phyloP scores from a whole-genome alignment of 176 grass and related monocot species.

The Aegilops sharonensis region DNA sequence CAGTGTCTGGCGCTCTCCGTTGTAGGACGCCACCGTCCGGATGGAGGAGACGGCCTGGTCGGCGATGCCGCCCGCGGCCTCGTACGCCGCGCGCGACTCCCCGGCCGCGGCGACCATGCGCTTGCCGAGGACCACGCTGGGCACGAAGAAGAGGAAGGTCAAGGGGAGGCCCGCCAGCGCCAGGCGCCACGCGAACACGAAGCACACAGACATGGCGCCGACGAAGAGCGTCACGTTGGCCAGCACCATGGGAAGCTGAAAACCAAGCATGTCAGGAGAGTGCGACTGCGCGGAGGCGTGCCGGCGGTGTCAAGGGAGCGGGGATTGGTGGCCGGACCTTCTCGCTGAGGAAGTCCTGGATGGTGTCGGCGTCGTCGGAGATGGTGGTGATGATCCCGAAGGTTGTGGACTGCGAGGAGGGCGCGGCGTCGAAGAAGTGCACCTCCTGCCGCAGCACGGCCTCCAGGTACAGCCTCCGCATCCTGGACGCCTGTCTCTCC shows the following conservation, averaged over 20 bases:
- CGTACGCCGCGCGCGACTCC: conserved; percentile 38
- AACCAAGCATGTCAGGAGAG: not conserved
- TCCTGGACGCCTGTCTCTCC: conserved; percentile 53
- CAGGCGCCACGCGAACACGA: conserved; percentile 54
- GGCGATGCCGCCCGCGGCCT: conserved; percentile 38
- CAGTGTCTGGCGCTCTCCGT: conserved; percentile 37
- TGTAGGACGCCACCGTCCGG: conserved; percentile 46
- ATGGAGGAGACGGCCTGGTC: conserved; percentile 61
- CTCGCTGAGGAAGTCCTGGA: conserved; percentile 61
- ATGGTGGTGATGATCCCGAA: conserved; percentile 59
- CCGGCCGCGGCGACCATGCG: conserved; percentile 27
- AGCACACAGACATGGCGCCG: conserved; percentile 25
- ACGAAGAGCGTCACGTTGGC: conserved; percentile 50
- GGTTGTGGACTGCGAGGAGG: conserved; percentile 34
- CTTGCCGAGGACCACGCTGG: conserved; percentile 42
- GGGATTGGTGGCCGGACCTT: conserved; percentile 20
- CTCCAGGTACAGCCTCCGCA: conserved; percentile 56
- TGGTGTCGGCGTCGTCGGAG: conserved; percentile 56
- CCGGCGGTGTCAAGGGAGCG: not conserved
- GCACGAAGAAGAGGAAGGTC: conserved; percentile 53
- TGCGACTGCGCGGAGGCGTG: not conserved
- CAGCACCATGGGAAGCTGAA: conserved; percentile 42
- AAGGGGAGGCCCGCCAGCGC: conserved; percentile 49
- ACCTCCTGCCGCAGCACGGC: conserved; percentile 49
- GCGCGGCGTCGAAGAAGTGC: conserved; percentile 54